phyloP scores from a whole-genome alignment of 2,329 filamentous ascomycete genomes.

The Pseudogymnoascus sp. region DNA sequence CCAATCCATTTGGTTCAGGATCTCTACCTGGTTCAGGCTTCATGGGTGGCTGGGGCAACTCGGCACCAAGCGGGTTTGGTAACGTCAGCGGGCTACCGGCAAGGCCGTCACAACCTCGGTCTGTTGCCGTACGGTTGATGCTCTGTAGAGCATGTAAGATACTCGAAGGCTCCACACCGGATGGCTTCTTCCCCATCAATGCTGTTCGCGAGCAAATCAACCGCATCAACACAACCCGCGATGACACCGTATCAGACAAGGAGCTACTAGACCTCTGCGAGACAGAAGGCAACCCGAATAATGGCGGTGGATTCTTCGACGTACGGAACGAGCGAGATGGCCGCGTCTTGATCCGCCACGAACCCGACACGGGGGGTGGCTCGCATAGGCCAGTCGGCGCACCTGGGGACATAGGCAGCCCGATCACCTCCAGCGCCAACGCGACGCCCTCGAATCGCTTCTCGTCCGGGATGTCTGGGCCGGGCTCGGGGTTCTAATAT shows the following conservation, averaged over 20 bases:
- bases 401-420: conserved; percentile 64
- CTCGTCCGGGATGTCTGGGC: conserved; percentile 1
- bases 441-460: neutral
- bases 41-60: conserved; percentile 23
- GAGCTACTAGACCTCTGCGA: conserved; percentile 78
- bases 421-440: conserved; percentile 38
- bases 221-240: conserved; percentile 43
- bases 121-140: conserved; percentile 62
- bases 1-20: conserved; percentile 26
- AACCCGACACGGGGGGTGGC: conserved; percentile 40
- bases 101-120: conserved; percentile 51
- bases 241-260: conserved; percentile 40
- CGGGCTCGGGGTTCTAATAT: neutral
- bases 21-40: conserved; percentile 24
- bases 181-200: conserved; percentile 63
- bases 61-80: conserved; percentile 39
- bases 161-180: conserved; percentile 39
- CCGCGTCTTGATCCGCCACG: conserved; percentile 40
- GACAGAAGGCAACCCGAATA: conserved; percentile 76
- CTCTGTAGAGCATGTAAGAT: conserved; percentile 73
- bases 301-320: conserved; percentile 88
- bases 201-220: conserved; percentile 57
- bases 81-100: conserved; percentile 29
- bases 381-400: conserved; percentile 39
- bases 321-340: conserved; percentile 22